Percentiles rank a stretch among this genome's conserved stretches.
phyloP scores from a whole-genome alignment of 2,329 filamentous ascomycete species.

The Ceratocystis alfenasii region DNA sequence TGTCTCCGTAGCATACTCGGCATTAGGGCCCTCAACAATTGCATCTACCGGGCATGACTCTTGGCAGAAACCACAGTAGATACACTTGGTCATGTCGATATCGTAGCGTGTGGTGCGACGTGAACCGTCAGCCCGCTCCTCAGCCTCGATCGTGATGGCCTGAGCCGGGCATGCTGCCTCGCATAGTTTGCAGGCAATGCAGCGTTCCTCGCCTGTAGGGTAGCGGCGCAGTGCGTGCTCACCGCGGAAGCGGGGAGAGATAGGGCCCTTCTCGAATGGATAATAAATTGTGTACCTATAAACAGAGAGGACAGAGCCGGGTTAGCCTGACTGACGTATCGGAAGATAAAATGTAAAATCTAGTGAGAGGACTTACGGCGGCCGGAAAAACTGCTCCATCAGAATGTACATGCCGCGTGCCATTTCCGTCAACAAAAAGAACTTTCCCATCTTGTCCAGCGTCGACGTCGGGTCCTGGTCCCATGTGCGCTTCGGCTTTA shows the following conservation, averaged over 20 bases:
- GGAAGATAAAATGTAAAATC: neutral
- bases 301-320: conserved; percentile 13
- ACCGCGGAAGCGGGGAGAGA: conserved; percentile 94
- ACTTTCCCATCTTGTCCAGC: conserved; percentile 76
- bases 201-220: conserved; percentile 93
- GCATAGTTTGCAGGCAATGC: conserved; percentile 99
- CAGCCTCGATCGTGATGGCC: conserved; percentile 97
- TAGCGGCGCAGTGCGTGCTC: conserved; percentile 95
- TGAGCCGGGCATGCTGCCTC: conserved; percentile 95
- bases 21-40: conserved; percentile 55
- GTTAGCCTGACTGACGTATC: neutral
- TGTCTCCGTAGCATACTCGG: conserved; percentile 52
- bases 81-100: conserved; percentile 99
- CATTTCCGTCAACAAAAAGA: conserved; percentile 94
- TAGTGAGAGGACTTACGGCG: conserved; percentile 58
- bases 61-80: conserved; percentile 99
- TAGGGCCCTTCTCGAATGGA: conserved; percentile 97
- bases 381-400: conserved; percentile 95
- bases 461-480: conserved; percentile 65
- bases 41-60: conserved; percentile 98
- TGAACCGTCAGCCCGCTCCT: conserved; percentile 92
- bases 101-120: conserved; percentile 94
- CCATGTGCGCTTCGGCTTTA: conserved; percentile 63
- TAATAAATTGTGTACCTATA: conserved; percentile 96
- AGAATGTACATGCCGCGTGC: conserved; percentile 94